A percentile compares a stretch with the other conserved stretches of the same genome.
These are phyloP conservation scores for Phytopythium litorale DNA, from an alignment of 352 stramenopile species.

Conservation along the genomic window DNA sequence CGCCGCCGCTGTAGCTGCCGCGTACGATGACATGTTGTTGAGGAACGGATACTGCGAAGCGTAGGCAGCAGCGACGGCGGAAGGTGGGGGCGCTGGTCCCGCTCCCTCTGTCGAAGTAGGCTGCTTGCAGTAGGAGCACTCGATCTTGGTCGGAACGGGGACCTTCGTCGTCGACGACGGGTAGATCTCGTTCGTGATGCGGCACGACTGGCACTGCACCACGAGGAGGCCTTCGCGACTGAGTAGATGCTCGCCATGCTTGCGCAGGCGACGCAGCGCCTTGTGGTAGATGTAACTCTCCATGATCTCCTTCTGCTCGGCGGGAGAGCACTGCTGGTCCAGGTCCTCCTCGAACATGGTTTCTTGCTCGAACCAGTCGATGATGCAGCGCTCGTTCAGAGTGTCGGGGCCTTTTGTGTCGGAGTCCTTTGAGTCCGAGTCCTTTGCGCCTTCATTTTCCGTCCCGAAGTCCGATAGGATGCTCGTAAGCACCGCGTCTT, in stretches of 20 bases:
- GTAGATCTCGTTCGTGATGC: constrained; percentile 58
- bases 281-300: constrained; percentile 71
- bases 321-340: constrained; percentile 67
- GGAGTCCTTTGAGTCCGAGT: constrained; percentile 4
- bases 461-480: constrained; percentile 42
- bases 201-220: constrained; percentile 55
- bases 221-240: constrained; percentile 47
- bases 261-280: constrained; percentile 45
- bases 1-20: neutral
- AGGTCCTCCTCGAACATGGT: constrained; percentile 89
- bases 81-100: constrained; percentile 11
- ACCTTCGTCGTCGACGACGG: constrained; percentile 54
- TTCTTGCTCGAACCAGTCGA: constrained; percentile 88
- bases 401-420: constrained; percentile 4
- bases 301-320: constrained; percentile 73
- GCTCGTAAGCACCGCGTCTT: constrained; percentile 46
- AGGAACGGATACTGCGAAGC: neutral
- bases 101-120: constrained; percentile 38
- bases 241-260: constrained; percentile 24
- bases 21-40: neutral
- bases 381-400: constrained; percentile 32
- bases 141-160: constrained; percentile 50
- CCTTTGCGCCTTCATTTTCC: constrained; percentile 16
- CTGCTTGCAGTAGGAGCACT: constrained; percentile 63
- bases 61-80: neutral